Conservation (phyloP, 345 rosid species). For the Gossypium ekmanianum region DNA sequence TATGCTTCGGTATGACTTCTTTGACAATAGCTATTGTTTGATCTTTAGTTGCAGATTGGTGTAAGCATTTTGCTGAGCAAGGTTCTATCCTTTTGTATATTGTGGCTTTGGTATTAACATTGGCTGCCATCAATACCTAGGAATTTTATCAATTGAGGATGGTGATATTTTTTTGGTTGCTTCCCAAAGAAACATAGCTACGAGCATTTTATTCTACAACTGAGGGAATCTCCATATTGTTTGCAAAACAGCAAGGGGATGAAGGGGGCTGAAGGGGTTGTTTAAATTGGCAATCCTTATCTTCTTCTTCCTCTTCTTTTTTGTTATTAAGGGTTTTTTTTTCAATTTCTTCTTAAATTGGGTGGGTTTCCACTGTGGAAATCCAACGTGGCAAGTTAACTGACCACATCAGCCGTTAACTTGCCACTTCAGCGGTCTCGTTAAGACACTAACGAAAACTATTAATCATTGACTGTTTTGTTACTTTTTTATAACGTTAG, state of each 20-base stretch:
- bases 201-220: constrained; percentile 93
- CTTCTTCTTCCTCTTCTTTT: no score
- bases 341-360: no score
- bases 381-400: no score
- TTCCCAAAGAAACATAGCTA: constrained; percentile 83
- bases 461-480: no score
- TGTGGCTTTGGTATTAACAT: neutral
- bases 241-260: constrained; percentile 71
- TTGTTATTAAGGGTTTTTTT: no score
- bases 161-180: constrained; percentile 11
- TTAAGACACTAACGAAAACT: no score
- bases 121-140: neutral
- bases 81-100: neutral
- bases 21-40: neutral
- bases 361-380: no score
- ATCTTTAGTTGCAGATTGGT: constrained; percentile 5
- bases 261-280: constrained; percentile 23
- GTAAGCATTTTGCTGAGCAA: neutral
- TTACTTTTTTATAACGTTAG: no score
- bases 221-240: constrained; percentile 67
- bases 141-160: neutral
- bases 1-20: constrained; percentile 78
- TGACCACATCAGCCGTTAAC: no score
- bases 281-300: no score
- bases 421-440: no score